Base-by-base conservation (phyloP, 2,329 filamentous ascomycete genomes). In the Onygenales sp. region DNA sequence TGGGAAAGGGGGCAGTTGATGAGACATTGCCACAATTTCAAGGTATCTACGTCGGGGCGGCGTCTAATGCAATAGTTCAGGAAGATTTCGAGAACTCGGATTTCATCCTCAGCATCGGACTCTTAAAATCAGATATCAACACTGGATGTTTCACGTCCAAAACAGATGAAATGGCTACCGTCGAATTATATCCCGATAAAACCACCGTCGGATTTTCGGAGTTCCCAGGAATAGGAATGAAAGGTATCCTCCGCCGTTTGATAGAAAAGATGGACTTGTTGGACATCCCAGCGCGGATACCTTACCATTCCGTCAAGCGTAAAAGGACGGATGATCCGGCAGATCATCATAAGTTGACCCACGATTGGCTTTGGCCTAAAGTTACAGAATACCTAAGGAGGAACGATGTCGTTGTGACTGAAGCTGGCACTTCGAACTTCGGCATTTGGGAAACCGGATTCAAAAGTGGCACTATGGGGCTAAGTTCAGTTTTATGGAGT, bases 341-440 rank as follows among this genome's bases (percentile, higher is more conserved):
- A 42, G 57, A 60, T 55, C 58, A 59, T 55, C 62, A 61, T 39
- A 53, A 61, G 13, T 75, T 82, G 36, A 74, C 70, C 1, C 79
- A 82, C 51, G 72, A 74, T 34, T 73, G 70, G 54, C 79, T 95
- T 67, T 95, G 88, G 88, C 86, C 86, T 0, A 80, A 79, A 40
- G 74, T 93, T 13, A 84, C 86, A 39, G 77, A 84, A 57, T 94
- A 86, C 76, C 72, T 95, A 8, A 76, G 79, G 52, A 75, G 83
- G 52, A 77, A 83, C 45, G 90, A 95, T 62, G 81, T 94, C 53
- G 75, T 95, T 52, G 80, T 95, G 49, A 92, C 89, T 0, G 90
- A 94, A 68, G 95, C 89, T 2, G 90, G 89, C 40, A 95, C 90
- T 0, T 77, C 88, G 54, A 92, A 90, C 71, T 92, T 94, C 67